Evolutionary conservation across 2,329 filamentous ascomycete species (phyloP).

Genomic region (Epichloe amarillans): DNA sequence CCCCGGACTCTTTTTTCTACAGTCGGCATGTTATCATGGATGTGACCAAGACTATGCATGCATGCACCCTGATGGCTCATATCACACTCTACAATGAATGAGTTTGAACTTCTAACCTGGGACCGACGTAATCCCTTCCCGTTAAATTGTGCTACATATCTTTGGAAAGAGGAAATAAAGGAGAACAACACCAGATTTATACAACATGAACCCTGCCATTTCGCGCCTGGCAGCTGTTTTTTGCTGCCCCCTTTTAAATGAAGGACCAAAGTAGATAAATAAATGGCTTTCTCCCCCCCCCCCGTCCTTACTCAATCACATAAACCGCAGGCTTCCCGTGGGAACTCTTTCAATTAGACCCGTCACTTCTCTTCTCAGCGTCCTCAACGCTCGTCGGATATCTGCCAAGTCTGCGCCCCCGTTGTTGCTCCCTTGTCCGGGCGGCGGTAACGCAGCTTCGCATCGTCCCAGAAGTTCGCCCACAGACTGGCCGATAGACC

Average conservation of each 20-base stretch:
- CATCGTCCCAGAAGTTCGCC: slow-evolving; percentile 37
- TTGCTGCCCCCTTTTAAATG: not conserved
- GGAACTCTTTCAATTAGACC: slow-evolving; percentile 30
- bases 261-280: not conserved
- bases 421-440: slow-evolving; percentile 27
- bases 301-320: slow-evolving; percentile 16
- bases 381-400: slow-evolving; percentile 28
- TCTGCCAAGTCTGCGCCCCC: slow-evolving; percentile 33
- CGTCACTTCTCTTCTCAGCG: slow-evolving; percentile 30
- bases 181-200: slow-evolving; percentile 1
- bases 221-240: not conserved
- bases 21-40: no score
- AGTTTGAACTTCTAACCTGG: not conserved
- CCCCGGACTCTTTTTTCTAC: no score
- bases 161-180: not conserved
- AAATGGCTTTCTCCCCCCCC: not conserved
- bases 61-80: no score
- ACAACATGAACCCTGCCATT: slow-evolving; percentile 5
- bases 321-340: slow-evolving; percentile 31
- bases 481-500: slow-evolving; percentile 29
- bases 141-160: slow-evolving; percentile 5
- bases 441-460: slow-evolving; percentile 29
- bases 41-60: no score
- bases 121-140: not conserved
- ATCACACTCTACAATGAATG: no score